Conservation (phyloP, 805 yeast genomes). For the Lipomyces japonicus region DNA sequence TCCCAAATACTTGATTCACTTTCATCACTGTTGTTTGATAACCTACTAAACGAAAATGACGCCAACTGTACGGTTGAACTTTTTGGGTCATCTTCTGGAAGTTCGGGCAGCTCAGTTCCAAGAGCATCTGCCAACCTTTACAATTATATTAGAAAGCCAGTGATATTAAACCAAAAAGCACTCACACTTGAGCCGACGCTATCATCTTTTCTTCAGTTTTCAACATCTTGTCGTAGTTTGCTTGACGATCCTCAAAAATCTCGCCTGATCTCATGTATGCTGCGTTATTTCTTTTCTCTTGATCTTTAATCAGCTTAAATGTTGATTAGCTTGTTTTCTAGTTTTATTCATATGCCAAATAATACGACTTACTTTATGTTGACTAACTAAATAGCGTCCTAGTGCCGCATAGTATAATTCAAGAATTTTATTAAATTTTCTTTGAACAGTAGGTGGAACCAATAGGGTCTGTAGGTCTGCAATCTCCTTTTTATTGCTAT, state of each 20-base stretch:
- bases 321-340: slow-evolving; percentile 36
- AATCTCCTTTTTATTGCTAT: not conserved
- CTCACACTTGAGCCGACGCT: slow-evolving; percentile 38
- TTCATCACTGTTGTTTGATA: slow-evolving; percentile 34
- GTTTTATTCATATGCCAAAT: not conserved
- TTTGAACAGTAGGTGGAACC: slow-evolving; percentile 31
- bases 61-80: slow-evolving; percentile 30
- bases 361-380: slow-evolving; percentile 7
- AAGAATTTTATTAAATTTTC: slow-evolving; percentile 31
- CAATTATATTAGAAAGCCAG: not conserved
- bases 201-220: slow-evolving; percentile 47
- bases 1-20: slow-evolving; percentile 52
- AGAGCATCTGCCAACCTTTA: slow-evolving; percentile 44
- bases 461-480: not conserved
- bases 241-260: slow-evolving; percentile 42
- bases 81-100: slow-evolving; percentile 35
- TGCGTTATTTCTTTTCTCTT: slow-evolving; percentile 45
- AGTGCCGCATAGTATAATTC: slow-evolving; percentile 9
- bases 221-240: slow-evolving; percentile 27
- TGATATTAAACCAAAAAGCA: not conserved
- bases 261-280: slow-evolving; percentile 68
- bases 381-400: not conserved
- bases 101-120: slow-evolving; percentile 40
- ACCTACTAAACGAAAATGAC: slow-evolving; percentile 17
- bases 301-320: slow-evolving; percentile 32